Conservation (phyloP, 2,329 filamentous ascomycete species). For the Tricladium varicosporioides region DNA sequence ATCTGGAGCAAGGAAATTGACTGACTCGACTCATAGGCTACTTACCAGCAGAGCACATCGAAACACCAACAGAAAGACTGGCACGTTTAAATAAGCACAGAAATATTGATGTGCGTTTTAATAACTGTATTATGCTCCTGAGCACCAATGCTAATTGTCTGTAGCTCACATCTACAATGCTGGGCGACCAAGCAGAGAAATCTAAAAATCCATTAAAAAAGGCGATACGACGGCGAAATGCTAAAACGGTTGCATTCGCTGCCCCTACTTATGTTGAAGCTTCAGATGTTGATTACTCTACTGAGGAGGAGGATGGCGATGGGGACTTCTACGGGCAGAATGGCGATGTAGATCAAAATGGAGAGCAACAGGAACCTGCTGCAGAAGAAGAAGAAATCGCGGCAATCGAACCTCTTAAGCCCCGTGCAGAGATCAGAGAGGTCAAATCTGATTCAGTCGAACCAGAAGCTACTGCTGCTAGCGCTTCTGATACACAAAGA, state of each 20-base stretch:
- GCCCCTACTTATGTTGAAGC: slow-evolving; percentile 70
- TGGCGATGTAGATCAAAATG: slow-evolving; percentile 42
- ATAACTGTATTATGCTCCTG: neutral
- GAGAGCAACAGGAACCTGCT: slow-evolving; percentile 28
- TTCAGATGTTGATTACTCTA: slow-evolving; percentile 68
- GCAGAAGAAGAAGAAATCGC: slow-evolving; percentile 36
- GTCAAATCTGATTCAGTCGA: slow-evolving; percentile 24
- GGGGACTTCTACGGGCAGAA: slow-evolving; percentile 45
- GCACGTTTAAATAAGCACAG: slow-evolving; percentile 95
- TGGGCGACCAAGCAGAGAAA: slow-evolving; percentile 68
- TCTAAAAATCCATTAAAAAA: slow-evolving; percentile 73
- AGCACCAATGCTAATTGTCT: slow-evolving; percentile 10
- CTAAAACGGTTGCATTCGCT: slow-evolving; percentile 71
- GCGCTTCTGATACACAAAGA: slow-evolving; percentile 38
- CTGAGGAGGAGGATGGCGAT: slow-evolving; percentile 59
- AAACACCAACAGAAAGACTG: slow-evolving; percentile 92
- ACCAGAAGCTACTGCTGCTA: slow-evolving; percentile 17
- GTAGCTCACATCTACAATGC: slow-evolving; percentile 68
- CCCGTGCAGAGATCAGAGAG: slow-evolving; percentile 38
- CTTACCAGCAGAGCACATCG: slow-evolving; percentile 94
- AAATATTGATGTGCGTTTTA: slow-evolving; percentile 81
- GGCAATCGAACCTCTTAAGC: slow-evolving; percentile 38
- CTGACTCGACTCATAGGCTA: slow-evolving; percentile 61
- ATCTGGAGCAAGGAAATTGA: neutral
- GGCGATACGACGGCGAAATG: slow-evolving; percentile 67